Conservation (phyloP, 2,329 filamentous ascomycete species). For the Emergomyces pasteurianus region DNA sequence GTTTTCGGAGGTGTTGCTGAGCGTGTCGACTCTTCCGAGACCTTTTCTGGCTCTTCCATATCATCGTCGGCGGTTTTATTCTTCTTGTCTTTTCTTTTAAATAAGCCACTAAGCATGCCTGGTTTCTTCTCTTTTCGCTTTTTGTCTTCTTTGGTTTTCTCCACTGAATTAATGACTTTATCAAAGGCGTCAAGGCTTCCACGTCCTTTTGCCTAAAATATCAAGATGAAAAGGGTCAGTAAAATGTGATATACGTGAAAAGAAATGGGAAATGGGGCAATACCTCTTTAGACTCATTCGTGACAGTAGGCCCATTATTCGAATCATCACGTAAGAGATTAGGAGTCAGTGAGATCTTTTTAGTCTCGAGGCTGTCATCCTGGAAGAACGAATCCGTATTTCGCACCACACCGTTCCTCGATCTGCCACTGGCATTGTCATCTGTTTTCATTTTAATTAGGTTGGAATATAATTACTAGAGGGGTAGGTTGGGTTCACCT, state of each 20-base stretch:
- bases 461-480: neutral
- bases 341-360: slow-evolving; percentile 93
- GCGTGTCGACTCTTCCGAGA: slow-evolving; percentile 46
- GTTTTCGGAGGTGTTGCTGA: slow-evolving; percentile 34
- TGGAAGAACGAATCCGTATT: slow-evolving; percentile 97
- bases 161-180: slow-evolving; percentile 46
- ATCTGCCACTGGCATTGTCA: slow-evolving; percentile 37
- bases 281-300: slow-evolving; percentile 31
- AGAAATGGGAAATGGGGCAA: neutral
- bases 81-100: slow-evolving; percentile 55
- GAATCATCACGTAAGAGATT: slow-evolving; percentile 78
- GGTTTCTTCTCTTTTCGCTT: slow-evolving; percentile 62
- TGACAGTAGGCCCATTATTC: slow-evolving; percentile 14
- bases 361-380: slow-evolving; percentile 86
- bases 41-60: slow-evolving; percentile 43
- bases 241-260: neutral
- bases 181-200: slow-evolving; percentile 67
- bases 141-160: slow-evolving; percentile 61
- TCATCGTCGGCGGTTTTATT: slow-evolving; percentile 36
- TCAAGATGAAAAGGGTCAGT: neutral
- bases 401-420: slow-evolving; percentile 73
- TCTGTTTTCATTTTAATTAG: slow-evolving; percentile 10
- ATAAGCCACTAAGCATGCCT: slow-evolving; percentile 58
- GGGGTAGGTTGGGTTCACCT: slow-evolving; percentile 17
- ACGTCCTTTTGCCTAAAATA: slow-evolving; percentile 37